Conservation (phyloP, 169 alveolate genomes). For the Eimeria mitis region DNA sequence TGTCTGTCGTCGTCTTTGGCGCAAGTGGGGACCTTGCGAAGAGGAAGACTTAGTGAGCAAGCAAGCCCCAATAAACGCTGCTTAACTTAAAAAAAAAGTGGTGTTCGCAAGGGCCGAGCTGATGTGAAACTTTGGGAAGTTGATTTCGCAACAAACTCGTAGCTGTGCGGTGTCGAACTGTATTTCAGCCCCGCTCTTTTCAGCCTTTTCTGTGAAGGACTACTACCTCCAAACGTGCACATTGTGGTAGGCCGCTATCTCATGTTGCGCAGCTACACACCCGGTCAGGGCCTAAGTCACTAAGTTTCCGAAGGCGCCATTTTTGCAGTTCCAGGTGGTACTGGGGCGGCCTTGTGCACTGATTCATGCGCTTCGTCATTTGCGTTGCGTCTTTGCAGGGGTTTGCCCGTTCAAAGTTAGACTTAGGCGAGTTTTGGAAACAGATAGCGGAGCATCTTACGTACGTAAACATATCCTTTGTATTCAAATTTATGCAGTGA, state of each 20-base stretch:
- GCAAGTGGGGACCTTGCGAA: constrained; percentile 88
- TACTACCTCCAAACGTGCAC: constrained; percentile 84
- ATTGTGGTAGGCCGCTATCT: constrained; percentile 83
- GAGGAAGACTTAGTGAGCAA: constrained; percentile 84
- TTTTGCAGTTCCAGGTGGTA: not conserved
- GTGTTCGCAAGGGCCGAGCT: not conserved
- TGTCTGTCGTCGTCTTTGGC: constrained; percentile 85
- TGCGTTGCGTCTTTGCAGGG: constrained; percentile 78
- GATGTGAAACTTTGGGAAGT: not conserved
- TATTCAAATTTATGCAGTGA: constrained; percentile 48
- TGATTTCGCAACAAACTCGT: not conserved
- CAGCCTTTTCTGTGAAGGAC: constrained; percentile 87
- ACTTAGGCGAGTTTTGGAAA: constrained; percentile 80
- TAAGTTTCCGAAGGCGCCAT: not conserved
- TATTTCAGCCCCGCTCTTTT: constrained; percentile 85
- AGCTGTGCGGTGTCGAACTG: not conserved
- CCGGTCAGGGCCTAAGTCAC: not conserved
- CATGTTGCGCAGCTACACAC: not conserved
- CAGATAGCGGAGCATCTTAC: constrained; percentile 67
- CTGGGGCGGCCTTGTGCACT: not conserved
- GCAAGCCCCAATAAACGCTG: not conserved
- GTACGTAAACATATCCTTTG: constrained; percentile 75
- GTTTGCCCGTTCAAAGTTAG: constrained; percentile 79
- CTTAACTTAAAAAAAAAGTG: not conserved
- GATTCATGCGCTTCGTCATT: not conserved